Evolutionary conservation across 768 basidiomycete genomes (phyloP), one percentile per base, ranked within the genome.

Genomic region (Pleurotus ostreatus): DNA sequence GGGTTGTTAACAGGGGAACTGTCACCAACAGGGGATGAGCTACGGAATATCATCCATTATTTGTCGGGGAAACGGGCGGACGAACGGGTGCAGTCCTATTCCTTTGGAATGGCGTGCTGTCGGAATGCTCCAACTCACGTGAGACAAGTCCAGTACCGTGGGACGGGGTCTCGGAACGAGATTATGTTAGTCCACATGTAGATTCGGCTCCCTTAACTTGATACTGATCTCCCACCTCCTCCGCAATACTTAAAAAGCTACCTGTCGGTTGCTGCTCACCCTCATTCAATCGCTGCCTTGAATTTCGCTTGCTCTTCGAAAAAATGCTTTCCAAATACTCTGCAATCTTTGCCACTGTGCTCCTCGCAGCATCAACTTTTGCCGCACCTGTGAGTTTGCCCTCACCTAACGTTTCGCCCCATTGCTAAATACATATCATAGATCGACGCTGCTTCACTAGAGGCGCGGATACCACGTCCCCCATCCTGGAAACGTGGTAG

Each of bases 401-500:
- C 38, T 53, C 9, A 16, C 38, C 16, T 12, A 39, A 8, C 34
- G 11, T 18, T 37, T 47, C 18, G 18, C 23, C 0, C 23, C 46
- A 15, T 20, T 8, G 12, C 15, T 56, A 37, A 49, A 48, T 56
- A 41, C 47, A 43, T 54, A 46, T 43, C 23, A 12, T 53, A 53
- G 51, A 30, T 53, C 22, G 51, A 37, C 37, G 15, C 23, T 9
- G 49, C 46, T 26, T 57, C 67, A 63, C 56, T 64, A 26, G 64
- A 58, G 52, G 64, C 64, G 38, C 62, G 62, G 54, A 62, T 51
- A 23, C 49, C 56, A 18, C 47, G 48, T 30, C 46, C 58, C 44
- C 45, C 59, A n/a, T 62, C 64, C 48, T 66, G 63, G 65, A 58
- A 53, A 47, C 30, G 61, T 12, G 59, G 53, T 43, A 56, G 26